Conservation (phyloP, 352 stramenopile species). For the Phytopythium delawarense region DNA sequence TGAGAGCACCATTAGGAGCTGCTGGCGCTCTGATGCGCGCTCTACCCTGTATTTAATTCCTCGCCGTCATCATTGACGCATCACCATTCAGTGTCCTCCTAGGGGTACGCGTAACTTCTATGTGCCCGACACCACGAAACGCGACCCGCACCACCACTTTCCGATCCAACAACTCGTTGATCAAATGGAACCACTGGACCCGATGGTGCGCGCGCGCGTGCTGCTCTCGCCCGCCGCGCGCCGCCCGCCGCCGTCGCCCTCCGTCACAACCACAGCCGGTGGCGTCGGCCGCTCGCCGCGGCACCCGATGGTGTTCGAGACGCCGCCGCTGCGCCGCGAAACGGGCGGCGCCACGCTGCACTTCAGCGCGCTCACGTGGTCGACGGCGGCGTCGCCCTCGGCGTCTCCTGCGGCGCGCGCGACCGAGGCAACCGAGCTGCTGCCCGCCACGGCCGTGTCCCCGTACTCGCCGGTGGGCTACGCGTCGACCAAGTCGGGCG, state of each 20-base stretch:
- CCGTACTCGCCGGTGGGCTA: slow-evolving; percentile 20
- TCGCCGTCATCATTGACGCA: too few relatives aligned
- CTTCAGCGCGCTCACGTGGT: slow-evolving; percentile 31
- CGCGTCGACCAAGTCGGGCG: slow-evolving; percentile 7
- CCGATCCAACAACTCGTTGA: background rate
- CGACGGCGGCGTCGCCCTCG: slow-evolving; percentile 10
- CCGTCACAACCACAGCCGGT: background rate
- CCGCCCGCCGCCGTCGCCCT: slow-evolving; percentile 4
- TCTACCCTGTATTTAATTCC: too few relatives aligned
- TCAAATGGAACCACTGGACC: slow-evolving; percentile 2
- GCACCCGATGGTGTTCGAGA: slow-evolving; percentile 59
- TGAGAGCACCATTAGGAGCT: too few relatives aligned
- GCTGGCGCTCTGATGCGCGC: too few relatives aligned
- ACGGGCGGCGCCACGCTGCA: slow-evolving; percentile 43
- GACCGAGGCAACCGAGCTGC: slow-evolving; percentile 25
- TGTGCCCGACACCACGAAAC: too few relatives aligned
- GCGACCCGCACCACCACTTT: background rate
- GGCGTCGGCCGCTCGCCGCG: slow-evolving; percentile 12
- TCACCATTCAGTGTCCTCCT: too few relatives aligned
- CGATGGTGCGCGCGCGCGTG: slow-evolving; percentile 5
- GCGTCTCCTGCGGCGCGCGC: slow-evolving; percentile 1
- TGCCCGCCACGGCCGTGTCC: slow-evolving; percentile 12
- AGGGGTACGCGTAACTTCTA: too few relatives aligned
- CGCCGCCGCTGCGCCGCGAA: slow-evolving; percentile 58
- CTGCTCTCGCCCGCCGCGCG: slow-evolving; percentile 11